Base-by-base conservation (phyloP, 805 yeast species). In the Cyberlindnera euphorbiae region DNA sequence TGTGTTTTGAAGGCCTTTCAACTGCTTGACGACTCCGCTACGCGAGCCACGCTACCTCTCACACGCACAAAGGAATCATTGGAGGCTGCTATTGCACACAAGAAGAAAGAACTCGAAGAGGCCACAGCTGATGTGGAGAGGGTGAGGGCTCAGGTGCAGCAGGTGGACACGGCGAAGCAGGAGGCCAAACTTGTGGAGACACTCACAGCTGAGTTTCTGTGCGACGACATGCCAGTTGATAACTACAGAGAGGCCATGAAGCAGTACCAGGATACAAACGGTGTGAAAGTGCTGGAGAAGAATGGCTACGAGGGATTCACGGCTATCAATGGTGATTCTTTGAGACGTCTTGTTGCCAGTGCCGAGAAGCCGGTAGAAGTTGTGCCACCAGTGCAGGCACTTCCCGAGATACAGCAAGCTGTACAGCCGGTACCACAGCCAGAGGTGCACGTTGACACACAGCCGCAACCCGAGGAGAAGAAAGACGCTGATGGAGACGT, bases 141-240 rank as follows among this genome's bases (percentile, higher is more conserved):
- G 10, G 40, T 35, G 9, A 39, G 33, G n/a, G 13, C 11, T 14
- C 5, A 19, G 9, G 22, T 19, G 9, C 22, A 19, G 9, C 9
- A 19, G 22, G 9, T 8, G 9, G 22, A 19, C 22, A 19, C 22
- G 7, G 9, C 27, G n/a, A 13, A 24, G 23, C 16, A 30, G 19
- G 45, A 48, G 11, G 23, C 19, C 4, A 37, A 39, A 11, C 27
- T 51, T n/a, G 15, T 51, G 4, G 38, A 44, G 4, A 21, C 32
- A 13, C 27, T 53, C 13, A 41, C 53, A 2, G 14, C 17, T 2
- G 58, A 53, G 27, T 53, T 53, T 23, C 17, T 46, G 16, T 22
- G 26, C 4, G 48, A 46, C 23, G 38, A 35, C 3, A 19, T 46
- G 0, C 35, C 50, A 5, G 5, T 11, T 5, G 51, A 49, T 14